These are phyloP conservation scores for Suillus variegatus DNA, from an alignment of 768 basidiomycete species.

Conservation along the genomic window DNA sequence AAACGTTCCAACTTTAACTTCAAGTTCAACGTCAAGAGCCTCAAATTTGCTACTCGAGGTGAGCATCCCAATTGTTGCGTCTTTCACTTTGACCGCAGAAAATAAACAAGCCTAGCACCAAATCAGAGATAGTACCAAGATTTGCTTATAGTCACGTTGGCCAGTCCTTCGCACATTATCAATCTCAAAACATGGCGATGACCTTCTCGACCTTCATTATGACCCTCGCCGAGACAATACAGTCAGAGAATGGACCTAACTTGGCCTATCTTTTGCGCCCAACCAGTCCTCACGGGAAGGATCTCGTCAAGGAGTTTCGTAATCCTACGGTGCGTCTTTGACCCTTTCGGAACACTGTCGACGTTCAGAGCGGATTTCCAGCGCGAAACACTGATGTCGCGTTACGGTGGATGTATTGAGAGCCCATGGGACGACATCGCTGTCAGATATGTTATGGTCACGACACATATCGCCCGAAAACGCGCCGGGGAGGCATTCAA, in stretches of 20 bases:
- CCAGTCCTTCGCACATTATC: background rate
- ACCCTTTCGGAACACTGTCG: background rate
- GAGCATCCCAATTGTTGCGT: background rate
- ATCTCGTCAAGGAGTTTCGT: constrained; percentile 70
- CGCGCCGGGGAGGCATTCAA: constrained; percentile 75
- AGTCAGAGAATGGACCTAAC: constrained; percentile 64
- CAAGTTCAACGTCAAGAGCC: background rate
- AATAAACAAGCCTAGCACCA: background rate
- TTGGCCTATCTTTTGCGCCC: constrained; percentile 76
- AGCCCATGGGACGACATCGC: constrained; percentile 87
- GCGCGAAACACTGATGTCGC: constrained; percentile 21
- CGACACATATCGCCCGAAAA: constrained; percentile 67
- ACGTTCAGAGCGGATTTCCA: constrained; percentile 15
- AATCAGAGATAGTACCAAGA: background rate
- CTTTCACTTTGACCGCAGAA: background rate
- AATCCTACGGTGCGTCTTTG: constrained; percentile 47
- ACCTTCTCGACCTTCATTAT: constrained; percentile 62
- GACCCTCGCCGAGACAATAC: constrained; percentile 61
- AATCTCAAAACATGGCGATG: constrained; percentile 28
- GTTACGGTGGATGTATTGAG: constrained; percentile 61
- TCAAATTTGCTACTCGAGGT: background rate
- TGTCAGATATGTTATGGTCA: constrained; percentile 78
- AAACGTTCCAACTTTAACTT: background rate
- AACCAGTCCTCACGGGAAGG: constrained; percentile 76
- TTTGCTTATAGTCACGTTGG: background rate